Conservation (phyloP, 371 early-diverging fungal species). For the Capniomyces stellatus region DNA sequence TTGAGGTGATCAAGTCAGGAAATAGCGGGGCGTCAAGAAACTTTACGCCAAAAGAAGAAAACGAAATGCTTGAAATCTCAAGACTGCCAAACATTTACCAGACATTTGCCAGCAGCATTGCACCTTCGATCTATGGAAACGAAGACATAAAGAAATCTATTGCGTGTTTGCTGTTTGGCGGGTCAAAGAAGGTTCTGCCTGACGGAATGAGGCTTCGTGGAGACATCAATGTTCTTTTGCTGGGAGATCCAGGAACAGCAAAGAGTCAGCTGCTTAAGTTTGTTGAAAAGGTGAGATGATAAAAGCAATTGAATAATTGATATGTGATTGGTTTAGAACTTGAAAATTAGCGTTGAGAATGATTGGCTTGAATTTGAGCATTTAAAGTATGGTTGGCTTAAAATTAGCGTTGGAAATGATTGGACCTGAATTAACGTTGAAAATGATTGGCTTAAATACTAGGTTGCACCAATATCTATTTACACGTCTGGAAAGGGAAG, state of each 20-base stretch:
- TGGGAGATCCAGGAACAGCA: slow-evolving; percentile 99
- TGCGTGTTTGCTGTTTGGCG: slow-evolving; percentile 94
- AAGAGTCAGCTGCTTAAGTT: slow-evolving; percentile 99
- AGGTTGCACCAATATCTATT: slow-evolving; percentile 73
- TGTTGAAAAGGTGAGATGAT: slow-evolving; percentile 60
- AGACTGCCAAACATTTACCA: slow-evolving; percentile 74
- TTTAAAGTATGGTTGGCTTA: too few species aligned
- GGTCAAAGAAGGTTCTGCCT: slow-evolving; percentile 85
- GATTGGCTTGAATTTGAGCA: too few species aligned
- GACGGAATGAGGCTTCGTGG: slow-evolving; percentile 96
- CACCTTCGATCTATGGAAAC: slow-evolving; percentile 93
- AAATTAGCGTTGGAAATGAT: too few species aligned
- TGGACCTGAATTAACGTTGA: slow-evolving; percentile 6
- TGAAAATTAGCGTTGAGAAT: too few species aligned
- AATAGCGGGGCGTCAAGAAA: slow-evolving; percentile 46
- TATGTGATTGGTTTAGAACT: too few species aligned
- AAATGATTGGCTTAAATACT: slow-evolving; percentile 22
- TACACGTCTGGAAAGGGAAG: slow-evolving; percentile 82
- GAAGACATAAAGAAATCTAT: slow-evolving; percentile 96
- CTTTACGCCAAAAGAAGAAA: slow-evolving; percentile 87
- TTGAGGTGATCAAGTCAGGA: slow-evolving; percentile 49
- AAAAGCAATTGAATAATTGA: too few species aligned
- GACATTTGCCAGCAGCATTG: slow-evolving; percentile 75
- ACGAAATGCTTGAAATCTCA: slow-evolving; percentile 71
- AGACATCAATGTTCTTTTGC: slow-evolving; percentile 96